Evolutionary conservation across 2,329 filamentous ascomycete genomes (phyloP), one percentile per base, ranked within the genome.

Genomic region (Stylonectria norvegica): DNA sequence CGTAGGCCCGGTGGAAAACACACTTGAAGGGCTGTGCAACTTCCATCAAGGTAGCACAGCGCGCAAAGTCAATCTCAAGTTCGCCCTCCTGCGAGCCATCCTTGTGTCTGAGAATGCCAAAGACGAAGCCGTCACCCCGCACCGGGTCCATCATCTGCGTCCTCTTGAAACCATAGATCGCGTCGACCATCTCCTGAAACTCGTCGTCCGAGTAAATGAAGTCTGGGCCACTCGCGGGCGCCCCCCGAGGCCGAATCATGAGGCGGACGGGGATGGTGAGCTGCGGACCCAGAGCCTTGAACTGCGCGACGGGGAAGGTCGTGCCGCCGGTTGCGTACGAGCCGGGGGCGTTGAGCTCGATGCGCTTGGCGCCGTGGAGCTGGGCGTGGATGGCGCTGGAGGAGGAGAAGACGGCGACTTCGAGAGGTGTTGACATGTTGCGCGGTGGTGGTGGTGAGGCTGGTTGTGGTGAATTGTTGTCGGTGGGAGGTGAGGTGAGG

Each of bases 1-100:
- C 77, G 42, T 78, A 77, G 2, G 77, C 77, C 12, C 77, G 70
- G 56, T 79, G 76, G 46, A 80, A 74, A n/a, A 76, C 67, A 47
- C 70, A 72, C 12, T 56, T 57, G 20, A 67, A 66, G 2, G 70
- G 72, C 5, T 46, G 52, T 0, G 75, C 70, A 11, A 63, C 56
- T 3, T 50, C 28, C 1, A 76, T 60, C 4, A 81, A 67, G 36
- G 49, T 47, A 3, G 22, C 37, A 52, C 70, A 75, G 31, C 62
- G 52, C n/a, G 56, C 48, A 5, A 51, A 47, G 47, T 79, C 69
- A n/a, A 78, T 44, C 12, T 33, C 46, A 22, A 64, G 32, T 9
- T 18, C 23, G 18, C 37, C 36, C 8, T 40, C 43, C 10, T 14
- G 16, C 5, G 27, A 30, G 1, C 42, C 31, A 3, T 27, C 23